A percentile compares a stretch with the other conserved stretches of the same genome.
These are phyloP conservation scores for Porphyridium purpureum DNA, from an alignment of 23 red algal species.

Conservation along the genomic window DNA sequence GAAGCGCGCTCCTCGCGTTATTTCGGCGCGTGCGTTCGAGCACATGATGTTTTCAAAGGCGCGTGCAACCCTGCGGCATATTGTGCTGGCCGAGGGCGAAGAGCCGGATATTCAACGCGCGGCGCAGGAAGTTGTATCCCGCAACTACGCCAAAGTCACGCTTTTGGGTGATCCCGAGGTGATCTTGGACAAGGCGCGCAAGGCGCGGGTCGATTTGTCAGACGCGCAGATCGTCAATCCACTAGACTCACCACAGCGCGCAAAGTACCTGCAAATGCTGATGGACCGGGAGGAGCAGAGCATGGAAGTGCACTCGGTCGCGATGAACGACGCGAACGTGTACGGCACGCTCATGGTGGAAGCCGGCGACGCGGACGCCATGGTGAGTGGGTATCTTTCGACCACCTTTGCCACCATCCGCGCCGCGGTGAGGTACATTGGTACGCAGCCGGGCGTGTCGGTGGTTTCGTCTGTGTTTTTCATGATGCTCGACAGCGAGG, in stretches of 20 bases:
- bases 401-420: conserved; percentile 1
- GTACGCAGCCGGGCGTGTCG: background rate
- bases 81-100: conserved; percentile 15
- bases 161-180: conserved; percentile 1
- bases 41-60: background rate
- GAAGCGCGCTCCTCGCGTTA: background rate
- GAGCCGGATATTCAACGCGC: conserved; percentile 2
- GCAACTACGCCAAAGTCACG: background rate
- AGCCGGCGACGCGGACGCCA: conserved; percentile 4
- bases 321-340: background rate
- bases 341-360: conserved; percentile 13
- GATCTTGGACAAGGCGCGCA: background rate
- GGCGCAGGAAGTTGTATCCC: background rate
- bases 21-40: background rate
- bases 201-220: background rate
- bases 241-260: background rate
- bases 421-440: background rate
- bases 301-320: background rate
- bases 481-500: conserved; percentile 1
- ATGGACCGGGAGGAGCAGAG: background rate
- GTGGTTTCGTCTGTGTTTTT: conserved; percentile 7
- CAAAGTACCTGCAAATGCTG: background rate
- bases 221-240: background rate
- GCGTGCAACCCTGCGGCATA: background rate
- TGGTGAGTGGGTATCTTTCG: background rate